Conservation (phyloP, 1,284 basidiomycete genomes). For the Boletus subluridellus region DNA sequence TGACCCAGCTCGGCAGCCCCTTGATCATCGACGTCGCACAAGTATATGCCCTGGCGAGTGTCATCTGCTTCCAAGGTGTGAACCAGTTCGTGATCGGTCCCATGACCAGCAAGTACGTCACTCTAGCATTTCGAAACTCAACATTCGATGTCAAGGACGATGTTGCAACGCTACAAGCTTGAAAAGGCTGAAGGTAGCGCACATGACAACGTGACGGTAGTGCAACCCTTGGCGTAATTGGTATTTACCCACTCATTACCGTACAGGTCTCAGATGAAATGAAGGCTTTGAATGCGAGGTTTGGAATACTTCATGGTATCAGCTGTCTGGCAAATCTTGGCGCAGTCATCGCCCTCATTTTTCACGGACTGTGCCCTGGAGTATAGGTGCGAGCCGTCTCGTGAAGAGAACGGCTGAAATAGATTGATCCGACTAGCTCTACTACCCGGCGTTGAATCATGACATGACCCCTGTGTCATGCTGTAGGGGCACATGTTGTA, state of each 20-base stretch:
- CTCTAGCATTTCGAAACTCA: background rate
- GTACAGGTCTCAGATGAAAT: slow-evolving; percentile 64
- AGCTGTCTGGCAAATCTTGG: slow-evolving; percentile 64
- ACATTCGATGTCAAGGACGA: slow-evolving; percentile 44
- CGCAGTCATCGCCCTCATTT: slow-evolving; percentile 57
- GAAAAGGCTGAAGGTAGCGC: slow-evolving; percentile 73
- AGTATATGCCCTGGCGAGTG: slow-evolving; percentile 57
- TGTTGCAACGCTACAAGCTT: slow-evolving; percentile 67
- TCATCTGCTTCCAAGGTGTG: slow-evolving; percentile 46
- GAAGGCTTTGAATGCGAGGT: slow-evolving; percentile 63
- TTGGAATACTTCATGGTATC: slow-evolving; percentile 64
- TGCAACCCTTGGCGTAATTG: slow-evolving; percentile 13
- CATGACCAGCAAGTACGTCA: slow-evolving; percentile 56
- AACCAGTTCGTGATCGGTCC: slow-evolving; percentile 65
- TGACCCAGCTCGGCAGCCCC: slow-evolving; percentile 48
- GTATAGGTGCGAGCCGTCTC: slow-evolving; percentile 34
- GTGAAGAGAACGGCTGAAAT: background rate
- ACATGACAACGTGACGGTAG: slow-evolving; percentile 60
- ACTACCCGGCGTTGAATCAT: background rate
- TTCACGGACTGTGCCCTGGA: slow-evolving; percentile 75
- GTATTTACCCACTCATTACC: background rate
- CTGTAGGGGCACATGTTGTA: background rate
- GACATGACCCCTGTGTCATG: background rate
- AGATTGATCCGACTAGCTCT: background rate
- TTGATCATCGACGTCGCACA: slow-evolving; percentile 63